Evolutionary conservation across 2,329 filamentous ascomycete genomes (phyloP), one percentile per base, ranked within the genome.

Genomic region (Lecanicillium sp.): DNA sequence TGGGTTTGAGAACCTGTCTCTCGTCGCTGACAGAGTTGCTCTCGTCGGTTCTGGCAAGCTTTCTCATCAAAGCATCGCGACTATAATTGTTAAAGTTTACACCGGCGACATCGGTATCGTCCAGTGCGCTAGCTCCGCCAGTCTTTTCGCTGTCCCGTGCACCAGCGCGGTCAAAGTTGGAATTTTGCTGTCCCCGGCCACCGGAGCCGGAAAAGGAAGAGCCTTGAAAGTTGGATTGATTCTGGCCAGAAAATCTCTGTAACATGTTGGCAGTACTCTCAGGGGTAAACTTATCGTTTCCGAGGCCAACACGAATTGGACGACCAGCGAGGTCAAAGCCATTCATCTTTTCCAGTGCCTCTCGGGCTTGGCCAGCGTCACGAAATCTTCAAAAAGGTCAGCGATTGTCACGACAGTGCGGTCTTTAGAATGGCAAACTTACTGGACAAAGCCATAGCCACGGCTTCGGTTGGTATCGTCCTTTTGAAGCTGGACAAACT

Each of bases 71-170:
- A 58, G 89, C 86, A 70, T 96, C 88, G 67, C 92, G 86, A 73
- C 87, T 95, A 71, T 94, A 95, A 65, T 95, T 95, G 75, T 88
- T 95, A 83, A 96, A 96, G 68, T 96, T 96, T 64, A 98, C 90
- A 57, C 92, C 92, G 37, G 85, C 87, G 58, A 98, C 92, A 62
- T 98, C 92, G 45, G 89, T 94, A 59, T 98, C 92, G 65, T 98
- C 92, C 37, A 98, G 72, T 53, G 92, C 92, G 67, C 89, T 95
- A 35, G 90, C 90, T 51, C 88, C 88, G 44, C 85, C 85, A 33
- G 85, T 78, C 64, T 95, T 95, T 55, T 95, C 87, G 59, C 81
- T 86, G 55, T 94, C 87, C 53, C 89, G 81, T 49, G 83, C 86
- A 49, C 87, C 85, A 43, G 88, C 85, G 55, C 90, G 85, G 61